Base-by-base conservation (phyloP, 495 filamentous ascomycete species). In the Penicillium taxi region DNA sequence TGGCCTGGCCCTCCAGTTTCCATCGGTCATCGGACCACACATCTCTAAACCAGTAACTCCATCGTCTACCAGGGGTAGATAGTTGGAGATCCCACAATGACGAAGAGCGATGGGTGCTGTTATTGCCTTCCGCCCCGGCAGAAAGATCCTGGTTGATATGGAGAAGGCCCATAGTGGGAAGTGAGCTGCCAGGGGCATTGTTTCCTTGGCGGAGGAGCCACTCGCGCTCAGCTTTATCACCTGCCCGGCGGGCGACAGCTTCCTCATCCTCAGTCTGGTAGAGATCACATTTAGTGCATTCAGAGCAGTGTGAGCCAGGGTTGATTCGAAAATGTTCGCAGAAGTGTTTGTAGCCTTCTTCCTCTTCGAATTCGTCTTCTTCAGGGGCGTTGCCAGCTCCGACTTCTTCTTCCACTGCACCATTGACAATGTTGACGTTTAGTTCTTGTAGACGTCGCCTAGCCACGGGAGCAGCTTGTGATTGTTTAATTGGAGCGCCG, bases 261-360 rank as follows among this genome's bases (percentile, higher is more conserved):
- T 93, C 87, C 48, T 88, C 87, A 52, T 95, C 80, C 66, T 95
- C 91, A 12, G 71, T 69, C 41, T 81, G 74, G 67, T 94, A 98
- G 26, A 98, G 69, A 56, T 95, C 90, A 59, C 91, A 98, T 57
- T 80, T 81, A 16, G 76, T 78, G 61, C 90, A 96, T 45, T 88
- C 77, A 1, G 52, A 67, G 50, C 91, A 98, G 19, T 66, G 61
- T 21, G 75, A 73, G 6, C 81, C 84, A 0, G 84, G 82, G 23
- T 62, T 69, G 19, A 65, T 52, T n/a, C 91, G 71, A 58, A 98
- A 96, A 59, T 98, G 91, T 47, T 94, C 77, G 54, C 91, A 98
- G 50, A 95, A 98, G 58, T 98, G 91, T 17, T 74, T 62, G 50
- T 98, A 96, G 5, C 88, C 83, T 47, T 84, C 73, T 1, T 69